Conservation (phyloP, 305 asterid species). For the Fraxinus paxiana region DNA sequence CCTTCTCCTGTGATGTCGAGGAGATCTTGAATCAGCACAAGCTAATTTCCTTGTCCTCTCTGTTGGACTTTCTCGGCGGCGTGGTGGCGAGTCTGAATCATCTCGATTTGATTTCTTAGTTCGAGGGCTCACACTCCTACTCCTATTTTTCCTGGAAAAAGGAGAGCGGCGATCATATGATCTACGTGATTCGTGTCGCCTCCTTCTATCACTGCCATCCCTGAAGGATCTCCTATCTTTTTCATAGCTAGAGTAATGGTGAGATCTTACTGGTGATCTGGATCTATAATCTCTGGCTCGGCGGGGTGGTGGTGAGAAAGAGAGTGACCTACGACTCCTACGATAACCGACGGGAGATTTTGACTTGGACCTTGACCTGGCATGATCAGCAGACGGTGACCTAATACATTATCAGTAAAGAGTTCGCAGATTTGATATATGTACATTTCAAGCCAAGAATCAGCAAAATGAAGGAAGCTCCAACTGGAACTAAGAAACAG, state of each 20-base stretch:
- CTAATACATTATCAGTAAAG: conserved; percentile 36
- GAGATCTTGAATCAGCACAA: conserved; percentile 62
- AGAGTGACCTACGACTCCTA: conserved; percentile 63
- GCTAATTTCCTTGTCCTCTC: conserved; percentile 52
- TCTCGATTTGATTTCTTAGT: conserved; percentile 55
- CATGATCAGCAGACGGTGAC: conserved; percentile 57
- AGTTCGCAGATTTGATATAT: not conserved
- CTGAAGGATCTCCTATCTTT: conserved; percentile 62
- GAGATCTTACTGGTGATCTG: conserved; percentile 80
- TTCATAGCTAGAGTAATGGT: conserved; percentile 65
- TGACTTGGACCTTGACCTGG: conserved; percentile 79
- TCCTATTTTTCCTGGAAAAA: conserved; percentile 65
- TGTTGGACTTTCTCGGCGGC: conserved; percentile 46
- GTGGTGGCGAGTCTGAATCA: conserved; percentile 60
- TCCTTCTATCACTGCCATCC: conserved; percentile 53
- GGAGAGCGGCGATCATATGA: conserved; percentile 49
- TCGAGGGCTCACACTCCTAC: conserved; percentile 73
- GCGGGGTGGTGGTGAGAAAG: conserved; percentile 74
- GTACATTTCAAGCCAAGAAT: not conserved
- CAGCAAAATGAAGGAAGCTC: not conserved
- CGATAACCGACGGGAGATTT: conserved; percentile 67
- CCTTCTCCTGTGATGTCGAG: conserved; percentile 55
- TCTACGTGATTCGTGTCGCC: conserved; percentile 55
- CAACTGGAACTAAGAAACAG: not conserved
- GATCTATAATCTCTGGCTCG: conserved; percentile 62